Evolutionary conservation across 176 grass and related monocot genomes (phyloP).

Genomic region (Zea mays): DNA sequence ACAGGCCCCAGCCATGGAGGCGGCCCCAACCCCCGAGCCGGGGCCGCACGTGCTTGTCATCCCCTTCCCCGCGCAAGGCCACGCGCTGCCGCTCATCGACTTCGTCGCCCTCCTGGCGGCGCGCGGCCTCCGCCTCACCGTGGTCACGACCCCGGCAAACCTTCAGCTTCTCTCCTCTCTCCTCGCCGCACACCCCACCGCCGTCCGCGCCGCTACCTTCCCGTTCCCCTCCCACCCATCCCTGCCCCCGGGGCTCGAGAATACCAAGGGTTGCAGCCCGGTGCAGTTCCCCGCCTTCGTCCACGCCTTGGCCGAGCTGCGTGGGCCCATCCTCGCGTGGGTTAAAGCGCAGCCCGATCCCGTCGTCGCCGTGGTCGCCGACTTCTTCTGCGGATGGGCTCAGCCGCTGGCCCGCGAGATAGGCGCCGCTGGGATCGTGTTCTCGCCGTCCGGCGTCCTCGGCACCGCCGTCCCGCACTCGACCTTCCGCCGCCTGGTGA

Average conservation of each 20-base stretch:
- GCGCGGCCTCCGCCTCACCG: conserved; percentile 47
- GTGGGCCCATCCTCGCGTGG: conserved; percentile 29
- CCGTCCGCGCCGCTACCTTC: conserved; percentile 45
- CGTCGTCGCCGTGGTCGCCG: conserved; percentile 48
- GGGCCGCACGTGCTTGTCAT: conserved; percentile 49
- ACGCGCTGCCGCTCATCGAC: conserved; percentile 61
- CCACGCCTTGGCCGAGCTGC: conserved; percentile 39
- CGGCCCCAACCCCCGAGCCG: neutral
- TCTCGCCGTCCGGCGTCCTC: conserved; percentile 56
- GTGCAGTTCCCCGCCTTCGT: conserved; percentile 22
- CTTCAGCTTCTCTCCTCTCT: conserved; percentile 51
- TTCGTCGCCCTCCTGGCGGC: conserved; percentile 47
- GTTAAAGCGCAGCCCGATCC: conserved; percentile 23
- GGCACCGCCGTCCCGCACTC: conserved; percentile 45
- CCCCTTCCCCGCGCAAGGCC: conserved; percentile 63
- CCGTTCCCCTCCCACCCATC: conserved; percentile 60
- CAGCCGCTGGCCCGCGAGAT: conserved; percentile 51
- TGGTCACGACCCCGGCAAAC: conserved; percentile 53
- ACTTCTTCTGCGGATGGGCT: conserved; percentile 65
- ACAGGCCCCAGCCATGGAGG: conserved; percentile 27
- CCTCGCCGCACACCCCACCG: conserved; percentile 49
- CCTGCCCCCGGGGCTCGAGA: conserved; percentile 54
- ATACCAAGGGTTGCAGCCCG: conserved; percentile 30
- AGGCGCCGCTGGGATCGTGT: conserved; percentile 49
- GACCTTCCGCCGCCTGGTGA: conserved; percentile 33